Percentiles rank a stretch among this genome's conserved stretches.
These are phyloP conservation scores for Apiosordaria backusii DNA, from an alignment of 495 filamentous ascomycete species.

Conservation along the genomic window DNA sequence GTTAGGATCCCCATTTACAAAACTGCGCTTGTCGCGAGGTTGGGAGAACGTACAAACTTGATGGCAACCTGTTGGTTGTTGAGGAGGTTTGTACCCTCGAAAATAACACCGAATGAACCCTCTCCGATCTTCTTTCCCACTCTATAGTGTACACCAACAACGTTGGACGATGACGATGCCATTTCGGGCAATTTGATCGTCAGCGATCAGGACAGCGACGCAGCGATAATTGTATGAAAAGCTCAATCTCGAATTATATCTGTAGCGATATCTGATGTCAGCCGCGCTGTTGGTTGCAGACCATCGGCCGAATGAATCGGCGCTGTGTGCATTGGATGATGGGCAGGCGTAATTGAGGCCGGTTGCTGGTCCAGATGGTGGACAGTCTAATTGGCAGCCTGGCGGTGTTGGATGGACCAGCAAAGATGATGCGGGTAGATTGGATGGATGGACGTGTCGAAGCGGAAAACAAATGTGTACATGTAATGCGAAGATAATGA, in stretches of 20 bases:
- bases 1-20: background rate
- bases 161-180: conserved; percentile 95
- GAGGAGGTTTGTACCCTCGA: conserved; percentile 96
- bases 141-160: conserved; percentile 97
- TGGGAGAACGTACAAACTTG: conserved; percentile 78
- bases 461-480: background rate
- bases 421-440: too few relatives aligned
- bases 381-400: background rate
- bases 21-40: background rate
- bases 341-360: too few relatives aligned
- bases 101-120: conserved; percentile 98
- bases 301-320: background rate
- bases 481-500: background rate
- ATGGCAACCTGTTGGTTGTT: conserved; percentile 99
- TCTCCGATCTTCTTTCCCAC: conserved; percentile 99
- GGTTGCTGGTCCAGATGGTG: background rate
- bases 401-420: background rate
- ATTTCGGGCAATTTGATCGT: conserved; percentile 44
- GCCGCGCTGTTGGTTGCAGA: background rate
- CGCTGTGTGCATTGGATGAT: background rate
- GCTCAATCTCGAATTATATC: background rate
- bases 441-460: too few relatives aligned
- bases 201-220: background rate
- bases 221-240: background rate
- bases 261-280: background rate